These are phyloP conservation scores for Litsea cubeba DNA, from an alignment of 164 flowering plant genomes.

Conservation along the genomic window DNA sequence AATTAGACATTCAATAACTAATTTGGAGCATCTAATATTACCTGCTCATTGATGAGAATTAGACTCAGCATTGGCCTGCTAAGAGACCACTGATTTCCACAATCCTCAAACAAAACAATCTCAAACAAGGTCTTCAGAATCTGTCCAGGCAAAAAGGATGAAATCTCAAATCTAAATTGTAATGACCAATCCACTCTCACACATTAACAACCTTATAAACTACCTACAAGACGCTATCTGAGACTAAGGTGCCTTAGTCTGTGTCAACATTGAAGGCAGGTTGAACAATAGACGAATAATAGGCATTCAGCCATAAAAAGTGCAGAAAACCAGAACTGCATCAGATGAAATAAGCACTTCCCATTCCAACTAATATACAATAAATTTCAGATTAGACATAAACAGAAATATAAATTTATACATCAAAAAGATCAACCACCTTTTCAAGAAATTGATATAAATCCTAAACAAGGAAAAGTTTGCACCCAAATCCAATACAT, in stretches of 20 bases:
- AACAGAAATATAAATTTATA: too few species aligned
- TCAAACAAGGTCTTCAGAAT: constrained; percentile 86
- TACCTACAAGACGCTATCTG: background rate
- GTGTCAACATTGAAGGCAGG: background rate
- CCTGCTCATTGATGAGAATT: constrained; percentile 92
- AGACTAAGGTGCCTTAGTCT: background rate
- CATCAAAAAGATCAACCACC: too few species aligned
- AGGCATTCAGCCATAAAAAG: too few species aligned
- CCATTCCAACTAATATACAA: too few species aligned
- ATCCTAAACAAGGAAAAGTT: too few species aligned
- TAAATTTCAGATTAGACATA: too few species aligned
- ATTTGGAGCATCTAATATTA: constrained; percentile 16
- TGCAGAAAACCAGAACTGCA: too few species aligned
- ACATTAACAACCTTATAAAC: background rate
- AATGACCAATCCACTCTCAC: background rate
- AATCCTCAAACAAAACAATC: constrained; percentile 86
- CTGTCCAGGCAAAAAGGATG: constrained; percentile 28
- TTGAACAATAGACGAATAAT: background rate
- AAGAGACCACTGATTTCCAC: constrained; percentile 93
- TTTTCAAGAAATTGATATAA: too few species aligned
- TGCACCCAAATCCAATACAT: too few species aligned
- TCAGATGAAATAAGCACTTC: too few species aligned
- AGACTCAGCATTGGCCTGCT: constrained; percentile 96
- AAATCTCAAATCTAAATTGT: too few species aligned
- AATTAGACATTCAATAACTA: background rate